phyloP scores from a whole-genome alignment of 257 asterid species.

The Solanum dulcamara region DNA sequence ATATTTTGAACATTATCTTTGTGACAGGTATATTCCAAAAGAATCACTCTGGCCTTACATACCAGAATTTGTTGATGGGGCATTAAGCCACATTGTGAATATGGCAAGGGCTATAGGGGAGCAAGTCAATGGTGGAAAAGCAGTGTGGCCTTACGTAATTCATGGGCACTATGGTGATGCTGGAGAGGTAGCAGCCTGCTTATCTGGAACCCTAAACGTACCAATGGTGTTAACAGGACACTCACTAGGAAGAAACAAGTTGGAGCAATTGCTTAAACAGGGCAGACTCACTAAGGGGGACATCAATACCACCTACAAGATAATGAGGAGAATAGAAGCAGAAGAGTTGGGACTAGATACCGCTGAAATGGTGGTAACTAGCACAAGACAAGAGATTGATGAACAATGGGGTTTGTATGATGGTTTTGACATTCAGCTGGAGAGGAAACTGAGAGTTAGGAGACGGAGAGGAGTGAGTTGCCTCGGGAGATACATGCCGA shows the following conservation, averaged over 20 bases:
- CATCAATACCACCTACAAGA: constrained; percentile 47
- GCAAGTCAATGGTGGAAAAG: constrained; percentile 34
- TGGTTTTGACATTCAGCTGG: constrained; percentile 53
- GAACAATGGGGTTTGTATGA: constrained; percentile 71
- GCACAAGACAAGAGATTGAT: constrained; percentile 65
- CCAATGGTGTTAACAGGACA: constrained; percentile 67
- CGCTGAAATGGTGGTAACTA: constrained; percentile 57
- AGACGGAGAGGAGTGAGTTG: constrained; percentile 54
- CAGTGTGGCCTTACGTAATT: constrained; percentile 54
- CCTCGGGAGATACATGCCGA: constrained; percentile 59
- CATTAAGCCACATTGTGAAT: constrained; percentile 41
- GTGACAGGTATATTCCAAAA: constrained; percentile 34
- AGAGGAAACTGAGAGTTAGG: constrained; percentile 50
- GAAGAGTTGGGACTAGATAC: constrained; percentile 54
- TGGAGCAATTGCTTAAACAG: constrained; percentile 54
- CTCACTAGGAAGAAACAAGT: constrained; percentile 54
- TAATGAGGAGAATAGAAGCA: constrained; percentile 49
- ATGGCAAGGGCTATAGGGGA: constrained; percentile 56
- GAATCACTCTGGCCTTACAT: constrained; percentile 56
- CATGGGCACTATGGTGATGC: constrained; percentile 75
- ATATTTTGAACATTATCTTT: background rate
- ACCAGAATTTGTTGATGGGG: constrained; percentile 53
- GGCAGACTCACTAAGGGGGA: constrained; percentile 57
- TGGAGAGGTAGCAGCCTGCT: constrained; percentile 45
- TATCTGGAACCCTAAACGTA: constrained; percentile 46